Conservation (phyloP, 345 rosid genomes). For the Bretschneidera sinensis region DNA sequence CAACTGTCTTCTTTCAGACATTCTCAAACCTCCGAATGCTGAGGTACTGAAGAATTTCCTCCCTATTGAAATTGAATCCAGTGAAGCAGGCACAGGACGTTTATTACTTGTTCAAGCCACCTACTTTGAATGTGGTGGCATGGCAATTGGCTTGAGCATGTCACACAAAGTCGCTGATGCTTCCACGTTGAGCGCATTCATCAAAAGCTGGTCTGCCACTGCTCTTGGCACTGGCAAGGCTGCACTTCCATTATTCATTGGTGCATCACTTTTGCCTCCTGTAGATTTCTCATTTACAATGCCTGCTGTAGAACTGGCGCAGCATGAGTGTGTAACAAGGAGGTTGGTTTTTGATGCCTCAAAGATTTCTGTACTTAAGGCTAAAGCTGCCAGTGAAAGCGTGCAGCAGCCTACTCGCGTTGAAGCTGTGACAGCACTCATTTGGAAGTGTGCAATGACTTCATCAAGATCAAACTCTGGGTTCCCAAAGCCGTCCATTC, state of each 20-base stretch:
- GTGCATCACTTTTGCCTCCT: conserved; percentile 16
- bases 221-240: conserved; percentile 16
- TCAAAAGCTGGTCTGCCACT: conserved; percentile 30
- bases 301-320: conserved; percentile 24
- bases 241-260: conserved; percentile 19
- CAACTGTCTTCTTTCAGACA: conserved; percentile 2
- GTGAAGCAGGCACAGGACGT: conserved; percentile 13
- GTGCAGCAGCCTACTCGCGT: conserved; percentile 40
- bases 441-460: conserved; percentile 31
- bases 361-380: conserved; percentile 23
- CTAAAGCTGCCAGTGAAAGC: conserved; percentile 24
- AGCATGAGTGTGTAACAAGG: conserved; percentile 17
- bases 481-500: conserved; percentile 25
- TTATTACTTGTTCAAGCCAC: conserved; percentile 34
- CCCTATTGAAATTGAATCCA: conserved; percentile 19
- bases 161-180: conserved; percentile 28
- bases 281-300: conserved; percentile 27
- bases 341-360: conserved; percentile 16
- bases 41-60: conserved; percentile 17
- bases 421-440: conserved; percentile 46
- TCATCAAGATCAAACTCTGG: conserved; percentile 22
- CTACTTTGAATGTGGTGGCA: conserved; percentile 28
- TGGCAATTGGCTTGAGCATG: conserved; percentile 25
- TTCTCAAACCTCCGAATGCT: conserved; percentile 17
- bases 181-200: conserved; percentile 16